Conservation (phyloP, 2,329 filamentous ascomycete species). For the Penicillium sp. region DNA sequence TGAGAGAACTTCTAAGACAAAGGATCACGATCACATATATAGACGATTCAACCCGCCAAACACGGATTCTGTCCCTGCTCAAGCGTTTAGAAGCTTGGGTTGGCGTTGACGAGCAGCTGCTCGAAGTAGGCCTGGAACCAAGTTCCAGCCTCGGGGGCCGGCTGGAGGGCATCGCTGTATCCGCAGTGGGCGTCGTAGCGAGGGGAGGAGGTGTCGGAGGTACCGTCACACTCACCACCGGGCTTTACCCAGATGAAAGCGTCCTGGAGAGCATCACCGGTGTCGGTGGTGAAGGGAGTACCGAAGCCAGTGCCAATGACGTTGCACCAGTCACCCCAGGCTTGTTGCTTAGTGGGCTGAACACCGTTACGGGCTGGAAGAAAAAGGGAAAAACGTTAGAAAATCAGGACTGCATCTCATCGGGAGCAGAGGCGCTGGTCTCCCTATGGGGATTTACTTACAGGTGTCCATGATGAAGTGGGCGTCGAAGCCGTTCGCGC, state of each 20-base stretch:
- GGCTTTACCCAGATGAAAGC: constrained; percentile 69
- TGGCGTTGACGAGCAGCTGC: constrained; percentile 1
- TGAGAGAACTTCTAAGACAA: too few relatives aligned
- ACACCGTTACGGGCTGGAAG: constrained; percentile 53
- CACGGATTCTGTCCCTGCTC: too few relatives aligned
- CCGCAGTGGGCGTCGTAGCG: constrained; percentile 55
- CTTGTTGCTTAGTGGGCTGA: constrained; percentile 50
- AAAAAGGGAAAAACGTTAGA: not conserved
- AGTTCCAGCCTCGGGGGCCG: constrained; percentile 62
- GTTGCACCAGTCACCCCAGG: constrained; percentile 66
- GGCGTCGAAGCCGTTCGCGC: constrained; percentile 44
- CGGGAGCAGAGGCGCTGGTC: too few relatives aligned
- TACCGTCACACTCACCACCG: constrained; percentile 52
- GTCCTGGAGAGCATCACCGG: constrained; percentile 54
- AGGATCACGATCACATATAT: too few relatives aligned
- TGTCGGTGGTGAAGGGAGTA: constrained; percentile 56
- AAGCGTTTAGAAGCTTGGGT: not conserved
- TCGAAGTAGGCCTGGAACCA: constrained; percentile 49
- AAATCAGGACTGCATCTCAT: too few relatives aligned
- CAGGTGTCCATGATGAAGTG: constrained; percentile 53
- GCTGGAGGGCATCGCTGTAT: constrained; percentile 49
- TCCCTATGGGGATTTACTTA: constrained; percentile 17
- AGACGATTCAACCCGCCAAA: too few relatives aligned
- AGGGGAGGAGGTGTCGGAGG: constrained; percentile 43
- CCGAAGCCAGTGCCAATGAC: constrained; percentile 59